Conservation (phyloP, 441 rosid species). For the Populus hybrid region DNA sequence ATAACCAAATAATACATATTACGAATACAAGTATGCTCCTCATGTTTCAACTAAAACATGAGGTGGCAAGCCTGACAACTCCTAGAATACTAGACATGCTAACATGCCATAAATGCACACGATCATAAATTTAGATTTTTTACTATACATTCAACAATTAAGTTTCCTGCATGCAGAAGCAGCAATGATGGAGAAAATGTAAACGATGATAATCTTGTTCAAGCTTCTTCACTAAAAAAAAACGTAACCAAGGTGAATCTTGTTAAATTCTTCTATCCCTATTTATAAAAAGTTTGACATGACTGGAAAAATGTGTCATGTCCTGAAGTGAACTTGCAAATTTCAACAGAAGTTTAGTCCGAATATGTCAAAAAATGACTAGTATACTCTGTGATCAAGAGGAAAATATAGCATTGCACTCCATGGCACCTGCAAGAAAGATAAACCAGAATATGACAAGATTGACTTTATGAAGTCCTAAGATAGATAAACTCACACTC, state of each 20-base stretch:
- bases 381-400: no score
- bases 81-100: background rate
- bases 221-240: background rate
- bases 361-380: background rate
- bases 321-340: background rate
- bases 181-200: background rate
- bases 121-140: background rate
- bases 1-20: background rate
- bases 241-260: background rate
- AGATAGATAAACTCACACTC: conserved; percentile 58
- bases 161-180: conserved; percentile 1
- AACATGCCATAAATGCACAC: background rate
- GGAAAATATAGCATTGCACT: background rate
- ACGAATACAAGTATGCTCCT: background rate
- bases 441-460: background rate
- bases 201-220: background rate
- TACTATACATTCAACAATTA: background rate
- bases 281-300: background rate
- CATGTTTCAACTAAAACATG: background rate
- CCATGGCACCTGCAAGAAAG: background rate
- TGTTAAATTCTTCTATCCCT: background rate
- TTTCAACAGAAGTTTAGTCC: background rate
- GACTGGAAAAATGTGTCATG: background rate
- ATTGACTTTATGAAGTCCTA: background rate
- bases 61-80: background rate